Evolutionary conservation across 345 rosid genomes (phyloP).

Genomic region (Sonneratia caseolaris): DNA sequence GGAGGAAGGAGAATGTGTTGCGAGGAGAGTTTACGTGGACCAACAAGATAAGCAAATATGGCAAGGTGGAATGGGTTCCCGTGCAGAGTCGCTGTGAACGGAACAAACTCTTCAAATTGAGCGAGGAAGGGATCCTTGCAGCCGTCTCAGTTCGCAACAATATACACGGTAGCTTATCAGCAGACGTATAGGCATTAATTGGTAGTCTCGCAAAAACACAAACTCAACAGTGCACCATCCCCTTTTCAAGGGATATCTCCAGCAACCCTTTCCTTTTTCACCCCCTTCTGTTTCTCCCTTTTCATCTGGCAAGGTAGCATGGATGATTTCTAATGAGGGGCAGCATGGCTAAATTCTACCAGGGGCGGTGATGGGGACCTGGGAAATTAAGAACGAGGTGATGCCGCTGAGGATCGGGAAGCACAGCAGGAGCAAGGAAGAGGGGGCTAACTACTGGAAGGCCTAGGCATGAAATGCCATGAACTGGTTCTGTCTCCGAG

Average conservation of each 20-base stretch:
- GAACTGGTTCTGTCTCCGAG: constrained; percentile 83
- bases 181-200: neutral
- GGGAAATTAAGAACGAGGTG: neutral
- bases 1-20: neutral
- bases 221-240: neutral
- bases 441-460: neutral
- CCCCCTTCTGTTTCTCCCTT: neutral
- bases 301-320: neutral
- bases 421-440: neutral
- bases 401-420: neutral
- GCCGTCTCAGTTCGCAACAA: neutral
- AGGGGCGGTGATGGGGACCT: neutral
- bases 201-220: neutral
- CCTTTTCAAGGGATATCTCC: neutral
- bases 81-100: neutral
- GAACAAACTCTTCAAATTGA: neutral
- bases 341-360: too few species aligned
- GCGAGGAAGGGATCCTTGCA: neutral
- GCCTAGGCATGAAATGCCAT: constrained; percentile 63
- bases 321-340: neutral
- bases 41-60: neutral
- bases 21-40: neutral
- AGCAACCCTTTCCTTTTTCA: neutral
- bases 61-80: neutral
- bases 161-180: neutral